Percentiles rank a stretch among this genome's conserved stretches.
phyloP scores from a whole-genome alignment of 2,329 filamentous ascomycete genomes.

The Fusarium zealandicum region DNA sequence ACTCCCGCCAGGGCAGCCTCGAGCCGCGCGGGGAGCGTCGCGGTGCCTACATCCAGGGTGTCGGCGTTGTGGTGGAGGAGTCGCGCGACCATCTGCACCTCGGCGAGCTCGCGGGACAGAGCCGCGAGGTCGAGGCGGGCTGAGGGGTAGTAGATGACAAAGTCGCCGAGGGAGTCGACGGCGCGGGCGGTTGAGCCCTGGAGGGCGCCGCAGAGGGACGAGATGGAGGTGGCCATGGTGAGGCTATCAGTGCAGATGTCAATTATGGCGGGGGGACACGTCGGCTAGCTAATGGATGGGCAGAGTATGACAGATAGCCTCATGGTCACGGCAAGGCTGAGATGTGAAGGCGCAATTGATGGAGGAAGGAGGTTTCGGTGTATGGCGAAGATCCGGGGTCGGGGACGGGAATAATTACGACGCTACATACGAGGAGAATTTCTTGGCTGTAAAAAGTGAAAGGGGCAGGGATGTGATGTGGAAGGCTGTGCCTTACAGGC shows the following conservation, averaged over 20 bases:
- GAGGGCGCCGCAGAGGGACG: conserved; percentile 32
- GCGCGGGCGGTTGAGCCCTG: conserved; percentile 28
- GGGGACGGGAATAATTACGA: conserved; percentile 13
- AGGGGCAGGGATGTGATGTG: neutral
- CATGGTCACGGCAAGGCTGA: neutral
- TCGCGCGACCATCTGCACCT: conserved; percentile 39
- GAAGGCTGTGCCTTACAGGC: too few relatives aligned
- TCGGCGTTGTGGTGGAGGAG: conserved; percentile 37
- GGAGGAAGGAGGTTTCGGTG: conserved; percentile 10
- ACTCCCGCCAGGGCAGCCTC: conserved; percentile 26
- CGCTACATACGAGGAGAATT: neutral
- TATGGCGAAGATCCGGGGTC: conserved; percentile 16
- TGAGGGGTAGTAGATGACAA: conserved; percentile 36
- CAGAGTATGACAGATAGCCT: neutral
- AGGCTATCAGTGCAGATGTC: conserved; percentile 6
- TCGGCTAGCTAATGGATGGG: neutral
- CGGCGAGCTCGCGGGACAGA: conserved; percentile 41
- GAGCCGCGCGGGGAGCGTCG: conserved; percentile 21
- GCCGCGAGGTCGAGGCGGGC: conserved; percentile 36
- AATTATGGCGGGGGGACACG: conserved; percentile 5
- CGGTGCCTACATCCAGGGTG: conserved; percentile 20
- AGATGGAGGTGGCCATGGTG: conserved; percentile 16
- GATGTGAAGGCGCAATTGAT: neutral
- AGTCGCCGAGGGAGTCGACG: conserved; percentile 35
- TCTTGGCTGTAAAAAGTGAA: neutral